phyloP scores from a whole-genome alignment of 768 basidiomycete genomes.

The Mrakia hoshinonis region DNA sequence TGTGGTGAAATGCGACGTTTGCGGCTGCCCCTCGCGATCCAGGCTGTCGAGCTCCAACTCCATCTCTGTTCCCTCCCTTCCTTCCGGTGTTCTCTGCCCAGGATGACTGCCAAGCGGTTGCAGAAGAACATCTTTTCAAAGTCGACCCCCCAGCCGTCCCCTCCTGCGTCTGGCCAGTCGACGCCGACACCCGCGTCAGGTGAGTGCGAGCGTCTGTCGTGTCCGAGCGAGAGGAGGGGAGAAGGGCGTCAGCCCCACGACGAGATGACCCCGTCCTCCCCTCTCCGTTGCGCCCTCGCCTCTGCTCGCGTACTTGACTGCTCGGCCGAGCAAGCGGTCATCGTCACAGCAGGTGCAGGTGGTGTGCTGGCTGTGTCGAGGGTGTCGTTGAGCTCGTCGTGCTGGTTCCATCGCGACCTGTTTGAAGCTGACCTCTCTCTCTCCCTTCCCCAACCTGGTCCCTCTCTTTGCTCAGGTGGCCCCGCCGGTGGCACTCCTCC shows the following conservation, averaged over 20 bases:
- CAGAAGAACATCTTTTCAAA: slow-evolving; percentile 24
- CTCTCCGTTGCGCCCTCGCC: not conserved
- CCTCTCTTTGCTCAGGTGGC: not conserved
- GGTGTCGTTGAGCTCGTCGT: not conserved
- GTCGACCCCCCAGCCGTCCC: slow-evolving; percentile 1
- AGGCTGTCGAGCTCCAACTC: not conserved
- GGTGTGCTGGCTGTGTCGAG: not conserved
- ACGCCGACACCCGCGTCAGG: not conserved
- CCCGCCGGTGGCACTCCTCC: slow-evolving; percentile 12
- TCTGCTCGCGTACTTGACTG: not conserved
- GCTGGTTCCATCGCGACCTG: not conserved
- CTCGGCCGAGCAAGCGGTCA: not conserved
- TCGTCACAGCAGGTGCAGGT: no score
- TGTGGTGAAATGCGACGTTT: no score
- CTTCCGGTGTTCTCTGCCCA: not conserved
- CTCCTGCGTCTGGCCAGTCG: slow-evolving; percentile 7
- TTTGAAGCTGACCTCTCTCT: no score
- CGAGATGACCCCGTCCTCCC: not conserved
- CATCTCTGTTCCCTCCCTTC: not conserved
- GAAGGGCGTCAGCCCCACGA: not conserved
- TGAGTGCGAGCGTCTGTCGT: not conserved
- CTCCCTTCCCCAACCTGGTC: not conserved
- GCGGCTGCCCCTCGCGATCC: no score
- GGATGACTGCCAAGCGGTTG: slow-evolving; percentile 21
- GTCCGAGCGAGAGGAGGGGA: not conserved